Conservation (phyloP, 2,329 filamentous ascomycete genomes). For the Salinomyces thailandicus region DNA sequence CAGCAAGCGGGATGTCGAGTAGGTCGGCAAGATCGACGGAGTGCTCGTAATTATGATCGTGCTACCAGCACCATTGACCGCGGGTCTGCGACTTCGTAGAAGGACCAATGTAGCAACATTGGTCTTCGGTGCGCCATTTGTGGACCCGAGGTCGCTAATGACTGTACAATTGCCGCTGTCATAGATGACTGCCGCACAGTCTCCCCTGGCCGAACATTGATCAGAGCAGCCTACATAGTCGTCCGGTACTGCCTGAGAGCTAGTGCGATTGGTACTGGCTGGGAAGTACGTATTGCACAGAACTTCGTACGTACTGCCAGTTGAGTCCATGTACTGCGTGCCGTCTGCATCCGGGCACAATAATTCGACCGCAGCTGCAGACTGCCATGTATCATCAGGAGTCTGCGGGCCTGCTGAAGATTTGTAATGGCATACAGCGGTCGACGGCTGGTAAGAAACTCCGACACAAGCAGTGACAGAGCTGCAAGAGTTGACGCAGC, state of each 20-base stretch:
- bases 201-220: slow-evolving; percentile 12
- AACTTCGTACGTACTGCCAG: slow-evolving; percentile 18
- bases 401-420: slow-evolving; percentile 3
- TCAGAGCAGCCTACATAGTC: slow-evolving; percentile 12
- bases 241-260: no score
- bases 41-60: slow-evolving; percentile 10
- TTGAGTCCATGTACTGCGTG: slow-evolving; percentile 13
- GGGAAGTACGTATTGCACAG: slow-evolving; percentile 18
- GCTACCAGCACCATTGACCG: slow-evolving; percentile 14
- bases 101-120: no score
- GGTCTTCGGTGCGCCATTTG: no score
- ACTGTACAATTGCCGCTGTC: no score
- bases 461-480: slow-evolving; percentile 11
- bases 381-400: slow-evolving; percentile 3
- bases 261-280: slow-evolving; percentile 7
- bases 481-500: slow-evolving; percentile 17
- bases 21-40: not conserved
- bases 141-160: no score
- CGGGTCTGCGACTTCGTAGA: no score
- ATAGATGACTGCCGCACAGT: no score
- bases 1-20: slow-evolving; percentile 3
- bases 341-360: slow-evolving; percentile 17
- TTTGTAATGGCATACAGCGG: slow-evolving; percentile 15
- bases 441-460: slow-evolving; percentile 9
- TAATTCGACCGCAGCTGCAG: slow-evolving; percentile 12